Percentiles rank a stretch among this genome's conserved stretches.
Conservation (phyloP, 1,284 basidiomycete genomes). For the Cutaneotrichosporon arboriforme region DNA sequence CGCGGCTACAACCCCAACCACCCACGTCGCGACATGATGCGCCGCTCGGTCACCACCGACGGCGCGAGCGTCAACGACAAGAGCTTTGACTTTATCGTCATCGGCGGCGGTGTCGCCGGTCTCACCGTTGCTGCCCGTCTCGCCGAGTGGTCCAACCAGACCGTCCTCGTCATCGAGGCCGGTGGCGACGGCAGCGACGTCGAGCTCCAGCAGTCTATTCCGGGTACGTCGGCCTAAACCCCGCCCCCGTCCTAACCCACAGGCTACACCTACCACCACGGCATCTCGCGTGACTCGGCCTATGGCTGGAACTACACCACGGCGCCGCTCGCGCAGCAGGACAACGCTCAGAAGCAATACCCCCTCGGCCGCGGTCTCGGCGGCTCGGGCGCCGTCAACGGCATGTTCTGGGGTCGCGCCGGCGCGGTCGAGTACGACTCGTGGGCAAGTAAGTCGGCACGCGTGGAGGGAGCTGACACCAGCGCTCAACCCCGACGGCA, state of each 20-base stretch:
- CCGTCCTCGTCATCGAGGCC: slow-evolving; percentile 67
- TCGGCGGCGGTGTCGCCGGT: slow-evolving; percentile 64
- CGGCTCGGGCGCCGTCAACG: slow-evolving; percentile 64
- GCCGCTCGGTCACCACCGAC: slow-evolving; percentile 27
- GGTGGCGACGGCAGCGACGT: slow-evolving; percentile 59
- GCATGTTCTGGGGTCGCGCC: slow-evolving; percentile 57
- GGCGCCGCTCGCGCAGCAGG: slow-evolving; percentile 34
- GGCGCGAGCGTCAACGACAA: slow-evolving; percentile 28
- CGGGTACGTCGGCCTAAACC: slow-evolving; percentile 37
- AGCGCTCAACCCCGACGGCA: slow-evolving; percentile 40
- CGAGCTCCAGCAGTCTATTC: slow-evolving; percentile 47
- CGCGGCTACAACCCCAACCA: slow-evolving; percentile 25
- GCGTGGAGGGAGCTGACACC: neutral
- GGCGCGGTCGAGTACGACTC: slow-evolving; percentile 47
- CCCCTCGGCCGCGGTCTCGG: slow-evolving; percentile 65
- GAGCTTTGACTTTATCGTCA: slow-evolving; percentile 46
- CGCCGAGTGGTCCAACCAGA: slow-evolving; percentile 60
- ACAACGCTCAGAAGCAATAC: slow-evolving; percentile 47
- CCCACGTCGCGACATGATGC: slow-evolving; percentile 26
- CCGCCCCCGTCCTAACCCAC: slow-evolving; percentile 14
- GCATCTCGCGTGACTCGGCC: slow-evolving; percentile 43
- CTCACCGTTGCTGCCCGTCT: slow-evolving; percentile 65
- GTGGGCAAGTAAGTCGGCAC: slow-evolving; percentile 38
- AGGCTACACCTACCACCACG: slow-evolving; percentile 44
- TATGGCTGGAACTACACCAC: slow-evolving; percentile 67